Conservation (phyloP, 768 basidiomycete species). For the Chalciporus chontae region DNA sequence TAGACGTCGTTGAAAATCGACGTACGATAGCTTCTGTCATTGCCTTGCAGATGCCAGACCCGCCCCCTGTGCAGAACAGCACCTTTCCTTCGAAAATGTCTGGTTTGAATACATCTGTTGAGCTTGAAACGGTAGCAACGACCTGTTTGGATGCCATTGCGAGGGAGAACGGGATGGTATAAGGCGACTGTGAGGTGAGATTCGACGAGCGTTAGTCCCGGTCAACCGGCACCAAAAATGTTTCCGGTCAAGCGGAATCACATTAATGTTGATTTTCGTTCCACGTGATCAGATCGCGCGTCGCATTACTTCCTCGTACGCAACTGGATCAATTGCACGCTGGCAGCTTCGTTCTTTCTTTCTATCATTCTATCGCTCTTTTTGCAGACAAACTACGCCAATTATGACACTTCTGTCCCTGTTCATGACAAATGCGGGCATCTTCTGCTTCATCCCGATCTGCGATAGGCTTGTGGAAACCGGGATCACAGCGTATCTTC, state of each 20-base stretch:
- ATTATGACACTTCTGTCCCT: conserved; percentile 21
- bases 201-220: background rate
- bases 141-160: conserved; percentile 39
- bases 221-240: background rate
- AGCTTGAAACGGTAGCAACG: conserved; percentile 47
- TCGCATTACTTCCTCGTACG: background rate
- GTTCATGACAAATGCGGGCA: conserved; percentile 22
- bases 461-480: conserved; percentile 23
- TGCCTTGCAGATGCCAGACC: conserved; percentile 86
- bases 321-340: too few relatives aligned
- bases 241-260: background rate
- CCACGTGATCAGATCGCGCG: conserved; percentile 22
- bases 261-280: conserved; percentile 16
- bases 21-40: conserved; percentile 84
- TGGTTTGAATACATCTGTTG: conserved; percentile 63
- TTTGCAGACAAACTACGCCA: background rate
- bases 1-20: background rate
- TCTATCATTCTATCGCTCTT: background rate
- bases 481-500: conserved; percentile 11
- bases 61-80: conserved; percentile 87
- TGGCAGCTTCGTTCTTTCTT: background rate
- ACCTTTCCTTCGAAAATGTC: conserved; percentile 91
- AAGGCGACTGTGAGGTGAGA: background rate
- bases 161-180: too few relatives aligned
- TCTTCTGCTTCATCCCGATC: conserved; percentile 27